Conservation (phyloP, 352 stramenopile genomes). For the Peronospora belbahrii region DNA sequence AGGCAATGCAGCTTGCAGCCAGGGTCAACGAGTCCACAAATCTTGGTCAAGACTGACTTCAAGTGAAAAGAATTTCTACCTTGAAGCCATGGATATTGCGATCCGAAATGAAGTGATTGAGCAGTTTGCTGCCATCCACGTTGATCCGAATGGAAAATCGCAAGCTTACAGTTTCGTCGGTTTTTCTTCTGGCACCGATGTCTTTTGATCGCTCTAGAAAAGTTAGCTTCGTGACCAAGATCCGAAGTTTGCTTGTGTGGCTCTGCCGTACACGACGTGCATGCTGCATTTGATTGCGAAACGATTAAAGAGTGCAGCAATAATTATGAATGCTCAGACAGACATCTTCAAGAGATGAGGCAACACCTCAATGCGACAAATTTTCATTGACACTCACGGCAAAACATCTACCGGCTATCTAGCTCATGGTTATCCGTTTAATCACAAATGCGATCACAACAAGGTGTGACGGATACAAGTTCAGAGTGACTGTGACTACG, state of each 20-base stretch:
- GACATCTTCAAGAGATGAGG: slow-evolving; percentile 36
- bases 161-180: slow-evolving; percentile 32
- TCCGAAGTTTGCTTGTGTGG: slow-evolving; percentile 44
- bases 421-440: slow-evolving; percentile 21
- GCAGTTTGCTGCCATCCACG: slow-evolving; percentile 36
- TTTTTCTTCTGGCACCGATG: slow-evolving; percentile 59
- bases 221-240: slow-evolving; percentile 40
- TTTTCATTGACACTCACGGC: slow-evolving; percentile 17
- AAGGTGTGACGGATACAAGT: slow-evolving; percentile 30
- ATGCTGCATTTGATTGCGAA: slow-evolving; percentile 39
- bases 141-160: slow-evolving; percentile 31
- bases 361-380: not conserved
- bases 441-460: slow-evolving; percentile 36
- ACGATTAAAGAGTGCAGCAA: slow-evolving; percentile 31
- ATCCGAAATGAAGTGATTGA: slow-evolving; percentile 36
- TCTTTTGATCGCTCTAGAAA: slow-evolving; percentile 43
- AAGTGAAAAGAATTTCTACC: slow-evolving; percentile 37
- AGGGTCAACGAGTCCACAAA: slow-evolving; percentile 25
- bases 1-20: slow-evolving; percentile 30
- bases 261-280: slow-evolving; percentile 55
- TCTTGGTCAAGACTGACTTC: slow-evolving; percentile 13
- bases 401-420: slow-evolving; percentile 16
- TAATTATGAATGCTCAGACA: slow-evolving; percentile 43
- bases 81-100: slow-evolving; percentile 31
- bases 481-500: slow-evolving; percentile 30